phyloP scores from a whole-genome alignment of 2,329 filamentous ascomycete genomes.

The Trichocomaceae sp. region DNA sequence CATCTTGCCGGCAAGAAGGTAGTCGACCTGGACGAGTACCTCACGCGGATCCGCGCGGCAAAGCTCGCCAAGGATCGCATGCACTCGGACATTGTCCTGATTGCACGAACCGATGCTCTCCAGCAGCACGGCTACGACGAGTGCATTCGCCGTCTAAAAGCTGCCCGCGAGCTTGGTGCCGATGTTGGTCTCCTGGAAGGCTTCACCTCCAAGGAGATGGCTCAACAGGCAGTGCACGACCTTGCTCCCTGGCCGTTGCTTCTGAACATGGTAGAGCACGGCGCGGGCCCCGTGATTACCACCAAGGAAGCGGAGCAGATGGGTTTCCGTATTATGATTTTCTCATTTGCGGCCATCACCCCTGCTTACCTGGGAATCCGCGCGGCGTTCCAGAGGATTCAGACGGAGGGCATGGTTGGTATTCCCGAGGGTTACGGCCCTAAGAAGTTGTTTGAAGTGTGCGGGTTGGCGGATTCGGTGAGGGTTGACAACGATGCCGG shows the following conservation, averaged over 20 bases:
- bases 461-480: slow-evolving; percentile 37
- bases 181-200: slow-evolving; percentile 40
- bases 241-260: slow-evolving; percentile 36
- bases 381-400: slow-evolving; percentile 32
- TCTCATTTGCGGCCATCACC: slow-evolving; percentile 35
- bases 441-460: slow-evolving; percentile 39
- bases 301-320: slow-evolving; percentile 33
- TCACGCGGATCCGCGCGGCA: slow-evolving; percentile 33
- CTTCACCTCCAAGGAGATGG: slow-evolving; percentile 35
- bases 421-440: slow-evolving; percentile 28
- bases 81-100: slow-evolving; percentile 38
- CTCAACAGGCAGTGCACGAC: slow-evolving; percentile 28
- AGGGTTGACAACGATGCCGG: slow-evolving; percentile 36
- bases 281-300: slow-evolving; percentile 35
- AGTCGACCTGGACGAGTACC: slow-evolving; percentile 29
- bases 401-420: slow-evolving; percentile 18
- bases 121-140: slow-evolving; percentile 36
- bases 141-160: slow-evolving; percentile 31
- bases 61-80: slow-evolving; percentile 19
- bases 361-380: slow-evolving; percentile 33
- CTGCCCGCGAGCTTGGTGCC: slow-evolving; percentile 35
- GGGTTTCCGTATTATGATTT: slow-evolving; percentile 40
- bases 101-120: slow-evolving; percentile 36
- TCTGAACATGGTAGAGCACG: slow-evolving; percentile 42
- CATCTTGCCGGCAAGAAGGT: slow-evolving; percentile 37